A percentile compares a stretch with the other conserved stretches of the same genome.
Evolutionary conservation across 768 basidiomycete species (phyloP).

Genomic region (Dioszegia hungarica): DNA sequence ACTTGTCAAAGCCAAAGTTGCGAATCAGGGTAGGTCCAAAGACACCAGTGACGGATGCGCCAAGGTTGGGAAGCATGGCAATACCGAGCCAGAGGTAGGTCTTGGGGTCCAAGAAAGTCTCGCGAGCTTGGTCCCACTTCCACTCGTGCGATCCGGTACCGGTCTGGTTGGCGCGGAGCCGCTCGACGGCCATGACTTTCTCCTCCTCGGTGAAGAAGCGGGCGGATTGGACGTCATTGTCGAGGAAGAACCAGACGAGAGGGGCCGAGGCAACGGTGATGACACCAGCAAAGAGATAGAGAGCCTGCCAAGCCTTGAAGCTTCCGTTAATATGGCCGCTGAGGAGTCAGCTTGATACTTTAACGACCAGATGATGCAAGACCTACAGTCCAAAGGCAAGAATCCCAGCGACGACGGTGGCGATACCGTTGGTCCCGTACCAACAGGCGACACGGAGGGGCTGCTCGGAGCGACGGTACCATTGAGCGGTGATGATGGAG

Average conservation of each 20-base stretch:
- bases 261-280: constrained; percentile 41
- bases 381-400: constrained; percentile 45
- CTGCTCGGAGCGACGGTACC: constrained; percentile 42
- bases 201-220: constrained; percentile 42
- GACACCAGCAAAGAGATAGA: constrained; percentile 42
- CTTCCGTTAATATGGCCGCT: constrained; percentile 35
- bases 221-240: constrained; percentile 31
- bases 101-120: constrained; percentile 40
- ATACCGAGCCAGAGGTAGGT: constrained; percentile 29
- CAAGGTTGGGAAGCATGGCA: constrained; percentile 33
- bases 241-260: constrained; percentile 35
- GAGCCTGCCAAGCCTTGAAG: constrained; percentile 37
- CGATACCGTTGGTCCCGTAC: constrained; percentile 44
- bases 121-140: constrained; percentile 31
- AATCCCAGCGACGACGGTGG: constrained; percentile 38
- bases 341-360: not conserved
- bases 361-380: constrained; percentile 46
- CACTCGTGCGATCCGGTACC: constrained; percentile 43
- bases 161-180: constrained; percentile 45
- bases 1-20: constrained; percentile 29
- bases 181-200: constrained; percentile 38
- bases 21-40: constrained; percentile 31
- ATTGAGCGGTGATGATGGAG: constrained; percentile 49
- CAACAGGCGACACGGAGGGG: constrained; percentile 34
- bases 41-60: constrained; percentile 38